phyloP scores from a whole-genome alignment of 305 asterid genomes.

The Fraxinus dipetala region DNA sequence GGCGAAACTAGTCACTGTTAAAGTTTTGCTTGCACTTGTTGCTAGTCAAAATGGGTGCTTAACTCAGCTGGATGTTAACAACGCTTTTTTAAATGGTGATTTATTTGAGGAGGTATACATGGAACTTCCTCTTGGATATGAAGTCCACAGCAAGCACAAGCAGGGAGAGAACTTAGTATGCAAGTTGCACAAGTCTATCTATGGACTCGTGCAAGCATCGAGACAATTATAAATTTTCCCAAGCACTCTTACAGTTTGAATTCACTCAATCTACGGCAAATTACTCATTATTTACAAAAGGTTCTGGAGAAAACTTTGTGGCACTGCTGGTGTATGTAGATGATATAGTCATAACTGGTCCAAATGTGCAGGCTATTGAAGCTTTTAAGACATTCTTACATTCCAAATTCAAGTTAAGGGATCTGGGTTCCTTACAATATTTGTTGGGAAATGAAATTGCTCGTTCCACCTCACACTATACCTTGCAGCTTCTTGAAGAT shows the following conservation, averaged over 20 bases:
- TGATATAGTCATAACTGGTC: background rate
- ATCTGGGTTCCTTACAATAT: background rate
- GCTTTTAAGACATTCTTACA: background rate
- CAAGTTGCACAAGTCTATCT: background rate
- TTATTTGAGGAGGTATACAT: background rate
- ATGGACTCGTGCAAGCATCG: background rate
- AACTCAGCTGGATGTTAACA: too few species aligned
- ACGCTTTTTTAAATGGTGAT: background rate
- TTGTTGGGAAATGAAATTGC: background rate
- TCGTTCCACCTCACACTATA: background rate
- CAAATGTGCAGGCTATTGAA: background rate
- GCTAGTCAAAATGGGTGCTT: background rate
- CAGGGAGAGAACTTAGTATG: background rate
- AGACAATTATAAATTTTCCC: too few species aligned
- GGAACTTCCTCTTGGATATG: background rate
- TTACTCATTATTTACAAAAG: background rate
- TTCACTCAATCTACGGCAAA: background rate
- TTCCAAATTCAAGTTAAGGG: background rate
- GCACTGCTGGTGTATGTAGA: background rate
- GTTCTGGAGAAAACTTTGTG: background rate
- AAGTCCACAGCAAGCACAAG: too few species aligned
- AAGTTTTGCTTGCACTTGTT: background rate
- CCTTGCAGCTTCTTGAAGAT: background rate
- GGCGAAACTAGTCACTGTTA: background rate
- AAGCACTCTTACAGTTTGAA: background rate